Conservation (phyloP, 129 eudicot genomes). For the Smallanthus sonchifolius region DNA sequence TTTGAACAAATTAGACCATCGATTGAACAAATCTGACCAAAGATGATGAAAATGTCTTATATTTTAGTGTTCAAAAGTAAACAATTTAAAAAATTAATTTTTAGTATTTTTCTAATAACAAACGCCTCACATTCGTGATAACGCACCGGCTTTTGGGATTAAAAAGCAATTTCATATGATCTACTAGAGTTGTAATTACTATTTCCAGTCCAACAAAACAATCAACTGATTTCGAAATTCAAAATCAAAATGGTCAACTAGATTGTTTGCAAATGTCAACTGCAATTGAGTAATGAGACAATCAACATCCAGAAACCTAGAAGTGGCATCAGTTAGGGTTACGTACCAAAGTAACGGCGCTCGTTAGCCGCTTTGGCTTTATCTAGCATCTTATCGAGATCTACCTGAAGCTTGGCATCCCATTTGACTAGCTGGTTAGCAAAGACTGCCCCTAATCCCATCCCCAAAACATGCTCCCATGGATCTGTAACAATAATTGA, state of each 20-base stretch:
- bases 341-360: slow-evolving; percentile 83
- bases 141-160: no score
- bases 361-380: slow-evolving; percentile 94
- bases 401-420: slow-evolving; percentile 78
- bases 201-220: not conserved
- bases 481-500: slow-evolving; percentile 53
- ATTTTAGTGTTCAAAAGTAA: no score
- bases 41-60: no score
- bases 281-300: not conserved
- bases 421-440: slow-evolving; percentile 88
- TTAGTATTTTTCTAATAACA: no score
- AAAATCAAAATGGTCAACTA: not conserved
- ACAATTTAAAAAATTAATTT: no score
- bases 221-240: not conserved
- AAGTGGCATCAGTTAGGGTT: slow-evolving; percentile 2
- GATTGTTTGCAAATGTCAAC: no score
- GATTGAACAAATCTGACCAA: no score
- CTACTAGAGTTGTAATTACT: not conserved
- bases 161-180: not conserved
- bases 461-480: slow-evolving; percentile 92
- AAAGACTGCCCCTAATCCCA: slow-evolving; percentile 83
- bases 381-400: slow-evolving; percentile 79
- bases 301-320: not conserved
- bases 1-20: no score
- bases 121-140: no score